Evolutionary conservation across 1,284 basidiomycete species (phyloP), one percentile per base, ranked within the genome.

Genomic region (Lignosus rhinocerotis): DNA sequence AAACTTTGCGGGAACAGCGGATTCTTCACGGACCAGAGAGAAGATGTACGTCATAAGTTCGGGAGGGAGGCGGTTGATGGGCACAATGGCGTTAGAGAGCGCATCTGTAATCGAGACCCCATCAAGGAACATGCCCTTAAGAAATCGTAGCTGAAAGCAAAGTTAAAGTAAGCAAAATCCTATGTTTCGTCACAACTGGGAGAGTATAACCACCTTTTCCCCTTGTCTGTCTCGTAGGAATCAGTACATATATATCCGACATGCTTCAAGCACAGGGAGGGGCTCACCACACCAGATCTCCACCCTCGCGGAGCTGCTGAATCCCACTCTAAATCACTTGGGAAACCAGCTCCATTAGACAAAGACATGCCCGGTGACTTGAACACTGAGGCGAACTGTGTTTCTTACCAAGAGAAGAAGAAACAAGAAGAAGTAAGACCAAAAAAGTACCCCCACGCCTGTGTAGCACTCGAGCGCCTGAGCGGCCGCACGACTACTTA

Each of bases 11-110:
- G n/a, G 36, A 3, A 50, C 25, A 9, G 49, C 21, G 14, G 21
- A 8, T 8, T 50, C 49, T 7, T 38, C 38, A 11, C 49, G 49
- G 6, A 39, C 10, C 19, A 39, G 7, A 12, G 49, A 38, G 54
- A 55, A 50, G 32, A 55, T 44, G 31, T 43, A 19, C 3, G 32
- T 36, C 32, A 55, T 21, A 5, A 55, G 30, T 10, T 55, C 54
- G 6, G 41, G 54, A 7, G 54, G 54, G 6, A 50, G 32, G 16
- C 54, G 54, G 41, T 55, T 50, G 19, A 55, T 38, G 12, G 54
- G 53, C 16, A 42, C 12, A 6, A 42, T 8, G 2, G 47, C 39
- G n/a, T 55, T 55, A 36, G 14, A 9, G 6, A 50, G 21, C 3
- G 38, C 49, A 21, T 50, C 36, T 10, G 36, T 36, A 25, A 50